phyloP scores from a whole-genome alignment of 2,329 filamentous ascomycete species.

The Ophiocordyceps sinensis region DNA sequence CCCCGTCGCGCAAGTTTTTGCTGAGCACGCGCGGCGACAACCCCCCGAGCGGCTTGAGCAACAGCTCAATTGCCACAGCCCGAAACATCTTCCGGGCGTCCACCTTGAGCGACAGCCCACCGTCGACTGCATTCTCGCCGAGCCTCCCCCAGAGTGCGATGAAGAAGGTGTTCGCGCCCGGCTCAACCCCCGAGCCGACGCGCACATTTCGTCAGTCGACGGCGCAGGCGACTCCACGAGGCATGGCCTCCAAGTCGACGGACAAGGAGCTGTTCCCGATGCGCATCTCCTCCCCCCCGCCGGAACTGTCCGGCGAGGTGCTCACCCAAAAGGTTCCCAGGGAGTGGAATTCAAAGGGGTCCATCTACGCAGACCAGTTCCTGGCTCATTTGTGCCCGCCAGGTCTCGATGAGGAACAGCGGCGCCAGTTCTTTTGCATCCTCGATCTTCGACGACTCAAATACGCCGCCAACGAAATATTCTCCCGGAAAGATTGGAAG shows the following conservation, averaged over 20 bases:
- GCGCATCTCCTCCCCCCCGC: constrained; percentile 43
- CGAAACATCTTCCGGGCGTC: constrained; percentile 29
- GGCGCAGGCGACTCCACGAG: constrained; percentile 31
- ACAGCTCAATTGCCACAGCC: constrained; percentile 18
- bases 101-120: constrained; percentile 18
- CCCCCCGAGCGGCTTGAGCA: constrained; percentile 20
- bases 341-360: constrained; percentile 34
- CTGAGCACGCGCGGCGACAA: constrained; percentile 20
- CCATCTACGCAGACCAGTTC: constrained; percentile 46
- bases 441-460: constrained; percentile 47
- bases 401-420: constrained; percentile 43
- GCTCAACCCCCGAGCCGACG: constrained; percentile 27
- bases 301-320: constrained; percentile 39
- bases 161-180: constrained; percentile 32
- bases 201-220: constrained; percentile 28
- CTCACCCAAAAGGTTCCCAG: constrained; percentile 38
- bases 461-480: constrained; percentile 47
- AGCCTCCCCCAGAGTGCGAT: constrained; percentile 27
- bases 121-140: constrained; percentile 26
- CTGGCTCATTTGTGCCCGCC: constrained; percentile 40
- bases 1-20: constrained; percentile 18
- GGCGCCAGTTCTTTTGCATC: constrained; percentile 48
- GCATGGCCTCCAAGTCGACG: constrained; percentile 32
- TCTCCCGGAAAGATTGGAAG: constrained; percentile 46
- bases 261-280: constrained; percentile 40